phyloP scores from a whole-genome alignment of 2,329 filamentous ascomycete species.

The Ascochyta koolunga region DNA sequence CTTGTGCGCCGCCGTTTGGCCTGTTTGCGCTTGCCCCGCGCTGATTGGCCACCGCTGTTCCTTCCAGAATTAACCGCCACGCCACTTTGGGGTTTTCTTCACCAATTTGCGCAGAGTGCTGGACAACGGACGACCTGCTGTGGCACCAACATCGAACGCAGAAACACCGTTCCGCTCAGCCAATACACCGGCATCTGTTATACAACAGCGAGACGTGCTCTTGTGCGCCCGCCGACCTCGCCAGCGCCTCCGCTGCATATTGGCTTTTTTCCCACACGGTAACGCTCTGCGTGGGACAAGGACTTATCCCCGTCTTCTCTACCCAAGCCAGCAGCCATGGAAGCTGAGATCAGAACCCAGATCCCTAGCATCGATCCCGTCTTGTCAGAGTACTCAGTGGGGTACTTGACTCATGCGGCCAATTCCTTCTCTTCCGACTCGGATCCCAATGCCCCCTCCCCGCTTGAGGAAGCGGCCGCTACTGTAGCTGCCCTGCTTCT shows the following conservation, averaged over 20 bases:
- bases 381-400: constrained; percentile 89
- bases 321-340: constrained; percentile 63
- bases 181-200: constrained; percentile 18
- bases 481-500: constrained; percentile 87
- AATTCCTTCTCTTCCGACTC: constrained; percentile 77
- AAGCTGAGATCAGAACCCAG: constrained; percentile 82
- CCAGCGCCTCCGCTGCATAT: constrained; percentile 26
- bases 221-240: constrained; percentile 21
- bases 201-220: constrained; percentile 21
- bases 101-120: constrained; percentile 26
- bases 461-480: constrained; percentile 81
- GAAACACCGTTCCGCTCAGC: constrained; percentile 27
- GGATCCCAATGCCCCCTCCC: constrained; percentile 72
- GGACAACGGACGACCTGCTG: constrained; percentile 27
- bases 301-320: constrained; percentile 17
- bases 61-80: constrained; percentile 26
- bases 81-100: constrained; percentile 27
- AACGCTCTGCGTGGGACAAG: constrained; percentile 26
- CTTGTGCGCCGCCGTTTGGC: constrained; percentile 15
- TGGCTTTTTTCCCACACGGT: constrained; percentile 19
- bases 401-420: constrained; percentile 92
- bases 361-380: constrained; percentile 88
- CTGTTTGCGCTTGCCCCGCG: background rate
- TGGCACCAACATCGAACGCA: constrained; percentile 26
- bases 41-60: constrained; percentile 29